Conservation (phyloP, 441 rosid genomes). For the Iberis amara region DNA sequence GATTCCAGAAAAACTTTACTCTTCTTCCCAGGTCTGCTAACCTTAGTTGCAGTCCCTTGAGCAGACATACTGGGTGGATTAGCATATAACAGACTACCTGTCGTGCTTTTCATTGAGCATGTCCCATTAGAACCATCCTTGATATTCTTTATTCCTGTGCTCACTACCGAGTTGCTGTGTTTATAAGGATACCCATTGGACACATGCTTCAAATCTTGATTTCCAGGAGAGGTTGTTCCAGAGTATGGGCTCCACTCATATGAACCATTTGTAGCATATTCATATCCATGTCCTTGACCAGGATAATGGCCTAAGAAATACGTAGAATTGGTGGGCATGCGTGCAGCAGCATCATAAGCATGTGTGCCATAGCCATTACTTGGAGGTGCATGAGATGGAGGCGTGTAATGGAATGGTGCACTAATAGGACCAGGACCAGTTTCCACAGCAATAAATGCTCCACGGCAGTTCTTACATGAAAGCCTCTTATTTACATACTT, state of each 20-base stretch:
- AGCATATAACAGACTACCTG: constrained; percentile 26
- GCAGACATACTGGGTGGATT: constrained; percentile 29
- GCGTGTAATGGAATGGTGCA: constrained; percentile 77
- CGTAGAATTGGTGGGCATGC: constrained; percentile 57
- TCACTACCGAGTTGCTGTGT: constrained; percentile 44
- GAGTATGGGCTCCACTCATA: constrained; percentile 69
- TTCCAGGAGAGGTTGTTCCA: constrained; percentile 51
- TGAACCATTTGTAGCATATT: constrained; percentile 64
- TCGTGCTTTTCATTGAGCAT: constrained; percentile 36
- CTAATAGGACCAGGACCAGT: constrained; percentile 86
- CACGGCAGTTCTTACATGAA: constrained; percentile 98
- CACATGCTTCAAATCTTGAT: constrained; percentile 48
- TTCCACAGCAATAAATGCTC: constrained; percentile 86
- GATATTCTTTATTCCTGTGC: constrained; percentile 37
- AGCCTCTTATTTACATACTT: constrained; percentile 96
- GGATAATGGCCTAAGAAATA: constrained; percentile 59
- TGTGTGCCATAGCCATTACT: constrained; percentile 65
- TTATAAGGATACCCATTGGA: constrained; percentile 49
- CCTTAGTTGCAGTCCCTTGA: constrained; percentile 40
- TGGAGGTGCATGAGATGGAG: constrained; percentile 38
- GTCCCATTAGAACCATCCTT: constrained; percentile 47
- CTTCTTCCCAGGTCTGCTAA: constrained; percentile 63
- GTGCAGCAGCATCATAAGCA: constrained; percentile 67
- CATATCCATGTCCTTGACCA: constrained; percentile 61
- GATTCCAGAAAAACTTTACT: constrained; percentile 51